Base-by-base conservation (phyloP, 2,329 filamentous ascomycete species). In the Penicillium fuscoglaucum region DNA sequence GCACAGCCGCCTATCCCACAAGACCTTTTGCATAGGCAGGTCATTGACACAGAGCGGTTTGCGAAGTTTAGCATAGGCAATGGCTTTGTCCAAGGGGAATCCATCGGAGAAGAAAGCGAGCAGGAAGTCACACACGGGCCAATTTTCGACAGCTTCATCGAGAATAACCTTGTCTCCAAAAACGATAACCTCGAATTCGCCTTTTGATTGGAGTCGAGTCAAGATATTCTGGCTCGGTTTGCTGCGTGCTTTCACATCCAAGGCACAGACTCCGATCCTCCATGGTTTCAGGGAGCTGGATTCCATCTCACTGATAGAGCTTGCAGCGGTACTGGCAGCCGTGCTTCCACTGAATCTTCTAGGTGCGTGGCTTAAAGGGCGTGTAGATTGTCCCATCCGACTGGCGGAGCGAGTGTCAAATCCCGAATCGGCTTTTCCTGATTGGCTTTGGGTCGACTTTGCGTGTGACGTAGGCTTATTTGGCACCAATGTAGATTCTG, bases 91-190 rank as follows among this genome's bases (percentile, higher is more conserved):
- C 47, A 99, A 79, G 0, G 95, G 95, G 66, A 99, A 99, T 0
- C 95, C 95, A 74, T 97, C 93, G 0, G 93, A 98, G 76, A 98
- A 99, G 78, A 99, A 99, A 3, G 93, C 96, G 70, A 99, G 96
- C 56, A 99, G 79, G 70, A 96, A 99, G 77, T 99, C 95, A 75
- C 91, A 96, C 55, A 96, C 87, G 19, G 93, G 93, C 93, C 93
- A 97, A 72, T 97, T 96, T 76, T 96, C 92, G 56, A 97, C 89
- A 62, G 90, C 90, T 84, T 99, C 95, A 70, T 99, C 95, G 37
- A 99, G 82, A 66, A 99, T 99, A 44, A 97, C 93, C 78, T 99
- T 99, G 79, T 99, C 95, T 48, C 95, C 96, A 79, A 99, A 99
- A 13, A 99, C 93, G 61, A 96, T 89, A 26, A 98, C 93, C 69